Base-by-base conservation (phyloP, 129 eudicot species). In the Flaveria bidentis region DNA sequence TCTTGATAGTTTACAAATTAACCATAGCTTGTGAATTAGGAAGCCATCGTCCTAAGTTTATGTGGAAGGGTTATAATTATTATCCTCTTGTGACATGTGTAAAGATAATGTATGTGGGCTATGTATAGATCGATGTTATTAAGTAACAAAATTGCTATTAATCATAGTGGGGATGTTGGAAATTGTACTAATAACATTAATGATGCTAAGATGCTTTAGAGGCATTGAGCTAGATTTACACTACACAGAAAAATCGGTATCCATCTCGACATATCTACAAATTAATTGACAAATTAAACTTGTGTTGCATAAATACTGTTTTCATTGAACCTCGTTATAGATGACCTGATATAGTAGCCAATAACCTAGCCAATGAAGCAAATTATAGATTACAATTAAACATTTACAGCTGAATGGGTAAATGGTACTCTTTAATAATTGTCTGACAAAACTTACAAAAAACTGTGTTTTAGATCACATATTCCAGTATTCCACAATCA, bases 91-190 rank as follows among this genome's bases (percentile, higher is more conserved):
- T 64, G 73, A 50, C 65, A 65, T n/a, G 25, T 67, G 36, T 76
- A 67, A 28, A 26, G 49, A 77, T 42, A 36, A 62, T 50, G 30
- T 56, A 53, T 67, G 76, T 76, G 56, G 67, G 39, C 25, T 66
- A 42, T 66, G 52, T 36, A 55, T 68, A 68, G 10, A 77, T 56
- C 6, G 47, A 55, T 68, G 81, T 42, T 68, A 46, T 55, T n/a
- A 41, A 44, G 58, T 26, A n/a, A 33, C 28, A 33, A 26, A 51
- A 5, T 20, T 67, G 74, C 80, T 66, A 36, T 56, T 66, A 67
- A 23, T 67, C 69, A 67, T 56, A 57, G 25, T 42, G 11, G 22
- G 33, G 45, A 68, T 55, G 11, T 55, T 77, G 49, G 49, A 10
- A 23, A 41, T 41, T 18, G 42, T 58, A 69, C 62, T 56, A 26